Evolutionary conservation across 2,329 filamentous ascomycete species (phyloP), one percentile per base, ranked within the genome.

Genomic region (Aspergillus sp.): DNA sequence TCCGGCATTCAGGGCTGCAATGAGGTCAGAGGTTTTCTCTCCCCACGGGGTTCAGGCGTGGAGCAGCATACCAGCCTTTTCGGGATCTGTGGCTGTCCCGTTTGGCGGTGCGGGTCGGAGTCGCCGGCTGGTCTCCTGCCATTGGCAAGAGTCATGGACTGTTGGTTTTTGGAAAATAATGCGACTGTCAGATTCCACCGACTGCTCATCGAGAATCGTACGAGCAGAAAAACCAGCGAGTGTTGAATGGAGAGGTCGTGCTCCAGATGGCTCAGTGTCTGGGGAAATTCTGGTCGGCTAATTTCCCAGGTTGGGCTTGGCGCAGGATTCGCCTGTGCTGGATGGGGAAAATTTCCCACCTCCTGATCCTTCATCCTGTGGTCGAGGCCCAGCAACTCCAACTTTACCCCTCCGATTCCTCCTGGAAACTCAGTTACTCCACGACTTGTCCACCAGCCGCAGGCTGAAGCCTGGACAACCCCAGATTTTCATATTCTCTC

Each of bases 1-100:
- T 45, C 5, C 68, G 67, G 6, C 68, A 64, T 22, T 51, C 60
- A 9, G 56, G 60, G 46, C 56, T 59, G 8, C n/a, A 38, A 50
- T 48, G 38, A 54, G 7, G 22, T 50, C 13, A 17, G 9, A 22
- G 22, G 11, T 7, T 25, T 47, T 43, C 4, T 11, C 38, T 23
- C 19, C 7, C 9, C 7, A 19, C 17, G 25, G 7, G 25, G 34
- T 41, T 41, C 7, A 34, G 5, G 41, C 9, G n/a, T n/a, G 11
- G n/a, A 22, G 19, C 13, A 34, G 34, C 53, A 19, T 15, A 55
- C 43, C 43, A 55, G 22, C 53, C 53, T 55, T 47, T 55, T n/a
- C 43, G 43, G 11, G 53, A 55, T 25, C 43, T 13, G 23, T 30
- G 53, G 11, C n/a, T 41, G 9, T 34, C 25, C 3, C 43, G 34